These are phyloP conservation scores for Mycena floridula DNA, from an alignment of 768 basidiomycete genomes.

Conservation along the genomic window DNA sequence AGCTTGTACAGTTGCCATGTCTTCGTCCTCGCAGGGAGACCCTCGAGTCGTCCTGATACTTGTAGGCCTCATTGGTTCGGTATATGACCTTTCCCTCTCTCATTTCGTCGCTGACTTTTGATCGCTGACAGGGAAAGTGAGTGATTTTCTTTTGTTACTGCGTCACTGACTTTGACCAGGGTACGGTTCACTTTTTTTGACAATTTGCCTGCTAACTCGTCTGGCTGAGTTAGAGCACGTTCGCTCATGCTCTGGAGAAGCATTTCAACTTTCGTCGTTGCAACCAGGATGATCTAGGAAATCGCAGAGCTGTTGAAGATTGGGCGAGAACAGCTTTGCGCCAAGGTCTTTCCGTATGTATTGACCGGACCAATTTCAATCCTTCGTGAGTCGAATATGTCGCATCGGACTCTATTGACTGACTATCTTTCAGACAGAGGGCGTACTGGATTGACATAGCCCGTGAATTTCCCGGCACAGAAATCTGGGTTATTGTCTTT, in stretches of 20 bases:
- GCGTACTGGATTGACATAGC: constrained; percentile 74
- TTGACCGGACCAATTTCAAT: constrained; percentile 78
- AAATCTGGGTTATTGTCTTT: constrained; percentile 71
- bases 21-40: constrained; percentile 7
- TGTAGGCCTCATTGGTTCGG: constrained; percentile 67
- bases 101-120: no score
- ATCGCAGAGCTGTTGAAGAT: constrained; percentile 57
- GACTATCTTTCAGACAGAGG: constrained; percentile 59
- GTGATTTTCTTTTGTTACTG: constrained; percentile 6
- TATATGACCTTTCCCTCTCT: no score
- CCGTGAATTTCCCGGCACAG: constrained; percentile 53
- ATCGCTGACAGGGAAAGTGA: no score
- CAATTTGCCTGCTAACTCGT: no score
- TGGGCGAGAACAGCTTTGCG: constrained; percentile 45
- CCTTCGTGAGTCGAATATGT: constrained; percentile 37
- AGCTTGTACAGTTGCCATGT: no score
- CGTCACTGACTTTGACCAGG: no score
- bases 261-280: constrained; percentile 58
- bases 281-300: constrained; percentile 78
- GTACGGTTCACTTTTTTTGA: no score
- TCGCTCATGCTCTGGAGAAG: constrained; percentile 62
- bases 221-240: constrained; percentile 64
- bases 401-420: constrained; percentile 1
- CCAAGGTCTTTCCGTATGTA: constrained; percentile 65
- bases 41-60: constrained; percentile 59